These are phyloP conservation scores for Bolboschoenoplectus hybrid DNA, from an alignment of 202 grass and related monocot species.

Conservation along the genomic window DNA sequence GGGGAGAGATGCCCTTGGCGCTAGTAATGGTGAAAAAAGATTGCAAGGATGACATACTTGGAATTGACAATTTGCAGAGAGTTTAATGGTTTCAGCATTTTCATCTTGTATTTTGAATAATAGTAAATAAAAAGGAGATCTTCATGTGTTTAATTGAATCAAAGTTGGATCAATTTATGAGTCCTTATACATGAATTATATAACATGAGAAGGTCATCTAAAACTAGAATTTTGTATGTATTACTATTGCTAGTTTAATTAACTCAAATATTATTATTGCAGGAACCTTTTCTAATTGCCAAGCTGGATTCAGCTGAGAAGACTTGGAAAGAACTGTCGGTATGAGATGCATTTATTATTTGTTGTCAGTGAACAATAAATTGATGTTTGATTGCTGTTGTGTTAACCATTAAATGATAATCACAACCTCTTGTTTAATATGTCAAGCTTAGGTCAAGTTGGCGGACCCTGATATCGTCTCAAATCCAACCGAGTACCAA, in stretches of 20 bases:
- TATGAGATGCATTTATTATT: constrained; percentile 45
- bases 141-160: background rate
- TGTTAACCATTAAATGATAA: background rate
- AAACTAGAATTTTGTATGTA: background rate
- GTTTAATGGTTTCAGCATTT: background rate
- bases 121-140: background rate
- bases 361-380: constrained; percentile 3
- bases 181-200: background rate
- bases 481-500: constrained; percentile 89
- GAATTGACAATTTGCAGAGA: constrained; percentile 4
- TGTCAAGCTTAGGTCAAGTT: constrained; percentile 73
- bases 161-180: background rate
- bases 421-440: background rate
- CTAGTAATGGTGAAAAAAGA: background rate
- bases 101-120: background rate
- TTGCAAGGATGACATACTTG: background rate
- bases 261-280: constrained; percentile 6
- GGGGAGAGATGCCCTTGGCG: constrained; percentile 1
- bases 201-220: background rate
- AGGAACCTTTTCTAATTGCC: constrained; percentile 91
- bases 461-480: constrained; percentile 85
- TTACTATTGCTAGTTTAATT: background rate
- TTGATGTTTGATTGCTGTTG: background rate
- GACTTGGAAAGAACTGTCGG: constrained; percentile 96
- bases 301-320: constrained; percentile 92